Evolutionary conservation across 352 stramenopile species (phyloP), one percentile per base, ranked within the genome.

Genomic region (Phytophthora citricola): DNA sequence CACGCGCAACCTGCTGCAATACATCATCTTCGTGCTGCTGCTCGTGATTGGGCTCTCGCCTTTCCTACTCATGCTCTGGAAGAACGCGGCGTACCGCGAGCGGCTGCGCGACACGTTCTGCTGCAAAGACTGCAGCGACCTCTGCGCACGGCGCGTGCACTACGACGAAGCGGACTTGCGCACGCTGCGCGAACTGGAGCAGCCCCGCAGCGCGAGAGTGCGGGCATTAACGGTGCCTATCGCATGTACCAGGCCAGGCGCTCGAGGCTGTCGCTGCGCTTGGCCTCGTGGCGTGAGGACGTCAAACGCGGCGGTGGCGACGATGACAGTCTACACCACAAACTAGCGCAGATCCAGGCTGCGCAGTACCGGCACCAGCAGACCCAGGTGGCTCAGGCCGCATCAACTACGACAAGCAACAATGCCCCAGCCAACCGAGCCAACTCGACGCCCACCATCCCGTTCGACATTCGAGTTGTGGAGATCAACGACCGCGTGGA

Each of bases 201-300:
- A 89, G 26, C 63, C 66, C 66, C 64, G 14, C 72, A 79, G 24
- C 68, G 69, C 10, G 71, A 76, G 11, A 75, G 57, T n/a, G 63
- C 73, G 40, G 78, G 78, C 45, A 83, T 87, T 55, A 87, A 78
- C 45, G 78, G 78, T 41, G 76, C 78, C 39, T 87, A 87, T 50
- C 78, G 78, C 40, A 74, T 80, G 64, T 85, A 85, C 58, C 78
- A 87, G 61, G 67, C 76, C 38, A 67, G 78, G 5, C 76, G 71
- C 39, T 79, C 75, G 29, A 68, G 78, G 15, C 66, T 85, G 40
- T 78, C 83, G 38, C 58, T 92, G 51, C 79, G 75, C 4, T 62
- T 92, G 12, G 77, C 73, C 5, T 78, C 77, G 1, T 92, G 83
- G 83, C 79, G 82, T n/a, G 79, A 92, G 41, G 83, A 92, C 62